phyloP scores from a whole-genome alignment of 1,284 basidiomycete species.

The Heterobasidion annosum region DNA sequence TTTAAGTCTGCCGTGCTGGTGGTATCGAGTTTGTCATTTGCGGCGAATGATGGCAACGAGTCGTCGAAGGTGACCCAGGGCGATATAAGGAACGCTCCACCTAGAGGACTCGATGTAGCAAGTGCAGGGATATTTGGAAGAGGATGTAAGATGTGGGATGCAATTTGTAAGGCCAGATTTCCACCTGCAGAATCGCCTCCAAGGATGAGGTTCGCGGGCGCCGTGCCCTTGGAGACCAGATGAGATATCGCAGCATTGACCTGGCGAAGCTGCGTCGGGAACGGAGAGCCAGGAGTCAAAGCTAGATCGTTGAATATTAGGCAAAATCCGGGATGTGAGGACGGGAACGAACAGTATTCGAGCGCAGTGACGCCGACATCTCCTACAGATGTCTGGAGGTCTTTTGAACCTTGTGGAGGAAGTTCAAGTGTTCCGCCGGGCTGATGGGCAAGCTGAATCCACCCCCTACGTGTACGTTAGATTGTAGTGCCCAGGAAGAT shows the following conservation, averaged over 20 bases:
- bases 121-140: constrained; percentile 12
- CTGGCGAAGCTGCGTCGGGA: constrained; percentile 29
- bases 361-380: background rate
- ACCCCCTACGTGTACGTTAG: background rate
- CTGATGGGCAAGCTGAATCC: background rate
- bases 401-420: background rate
- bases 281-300: constrained; percentile 14
- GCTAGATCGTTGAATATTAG: constrained; percentile 3
- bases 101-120: constrained; percentile 13
- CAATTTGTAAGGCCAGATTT: constrained; percentile 22
- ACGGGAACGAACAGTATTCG: background rate
- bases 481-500: background rate
- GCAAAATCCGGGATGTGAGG: background rate
- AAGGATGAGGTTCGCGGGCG: constrained; percentile 21
- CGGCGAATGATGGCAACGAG: background rate
- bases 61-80: constrained; percentile 22
- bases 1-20: background rate
- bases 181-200: constrained; percentile 27
- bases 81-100: constrained; percentile 21
- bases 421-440: background rate
- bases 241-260: constrained; percentile 22
- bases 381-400: background rate
- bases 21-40: background rate
- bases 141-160: constrained; percentile 24
- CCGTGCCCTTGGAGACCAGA: constrained; percentile 24